phyloP scores from a whole-genome alignment of 2,329 filamentous ascomycete genomes.

The Fusarium begoniae region DNA sequence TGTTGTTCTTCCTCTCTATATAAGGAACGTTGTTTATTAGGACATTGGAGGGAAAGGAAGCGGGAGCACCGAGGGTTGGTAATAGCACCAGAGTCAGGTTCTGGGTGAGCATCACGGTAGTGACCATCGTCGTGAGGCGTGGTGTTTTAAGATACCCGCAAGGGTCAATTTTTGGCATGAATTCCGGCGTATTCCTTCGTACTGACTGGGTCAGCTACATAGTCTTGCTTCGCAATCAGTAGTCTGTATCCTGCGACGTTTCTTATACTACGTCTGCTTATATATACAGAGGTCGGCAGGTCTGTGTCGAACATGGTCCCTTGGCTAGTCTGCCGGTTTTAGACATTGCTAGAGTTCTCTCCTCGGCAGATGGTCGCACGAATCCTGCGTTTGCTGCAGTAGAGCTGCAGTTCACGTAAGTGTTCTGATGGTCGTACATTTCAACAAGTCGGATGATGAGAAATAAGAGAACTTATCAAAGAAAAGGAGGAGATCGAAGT shows the following conservation, averaged over 20 bases:
- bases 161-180: not conserved
- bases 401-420: too few species aligned
- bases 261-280: not conserved
- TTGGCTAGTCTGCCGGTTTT: slow-evolving; percentile 38
- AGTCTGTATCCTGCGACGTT: not conserved
- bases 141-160: not conserved
- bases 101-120: not conserved
- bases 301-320: not conserved
- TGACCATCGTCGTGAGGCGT: not conserved
- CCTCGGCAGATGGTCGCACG: not conserved
- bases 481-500: too few species aligned
- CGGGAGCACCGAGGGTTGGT: not conserved
- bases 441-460: too few species aligned
- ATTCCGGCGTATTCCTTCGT: not conserved
- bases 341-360: slow-evolving; percentile 21
- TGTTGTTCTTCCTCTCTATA: not conserved
- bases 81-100: not conserved
- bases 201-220: not conserved
- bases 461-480: too few species aligned
- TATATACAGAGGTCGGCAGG: not conserved
- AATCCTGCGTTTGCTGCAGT: not conserved
- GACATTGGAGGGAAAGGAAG: not conserved
- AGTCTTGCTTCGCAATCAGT: not conserved
- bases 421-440: too few species aligned
- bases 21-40: not conserved